These are phyloP conservation scores for Leishmania arabica DNA, from an alignment of 208 protist genomes.

Conservation along the genomic window DNA sequence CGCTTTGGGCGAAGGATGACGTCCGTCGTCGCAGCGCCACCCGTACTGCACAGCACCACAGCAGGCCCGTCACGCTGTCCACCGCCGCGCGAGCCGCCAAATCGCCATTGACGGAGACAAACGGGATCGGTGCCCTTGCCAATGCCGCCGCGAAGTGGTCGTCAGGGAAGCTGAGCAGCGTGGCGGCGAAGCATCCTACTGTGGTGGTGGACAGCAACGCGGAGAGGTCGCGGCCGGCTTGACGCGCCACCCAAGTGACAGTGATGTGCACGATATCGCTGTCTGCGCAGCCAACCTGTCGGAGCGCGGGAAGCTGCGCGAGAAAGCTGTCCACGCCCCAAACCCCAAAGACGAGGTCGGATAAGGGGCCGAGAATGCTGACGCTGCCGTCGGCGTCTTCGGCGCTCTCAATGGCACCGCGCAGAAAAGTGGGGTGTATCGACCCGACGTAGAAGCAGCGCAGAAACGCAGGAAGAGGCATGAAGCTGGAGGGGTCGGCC, in stretches of 20 bases:
- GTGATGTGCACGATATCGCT: conserved; percentile 37
- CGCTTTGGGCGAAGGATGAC: neutral
- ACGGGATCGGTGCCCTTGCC: conserved; percentile 32
- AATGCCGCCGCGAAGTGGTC: conserved; percentile 47
- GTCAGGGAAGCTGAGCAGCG: conserved; percentile 49
- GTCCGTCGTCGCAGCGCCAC: conserved; percentile 4
- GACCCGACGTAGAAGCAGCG: conserved; percentile 53
- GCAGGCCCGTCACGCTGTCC: conserved; percentile 23
- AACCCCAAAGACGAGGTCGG: conserved; percentile 43
- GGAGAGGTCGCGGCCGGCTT: conserved; percentile 14
- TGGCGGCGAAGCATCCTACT: conserved; percentile 33
- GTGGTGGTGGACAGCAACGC: conserved; percentile 32
- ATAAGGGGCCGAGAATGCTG: conserved; percentile 36
- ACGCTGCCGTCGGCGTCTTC: conserved; percentile 32
- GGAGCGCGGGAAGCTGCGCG: conserved; percentile 32
- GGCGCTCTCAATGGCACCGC: conserved; percentile 24
- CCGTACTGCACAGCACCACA: conserved; percentile 31
- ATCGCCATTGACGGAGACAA: conserved; percentile 24
- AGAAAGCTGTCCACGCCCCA: conserved; percentile 34
- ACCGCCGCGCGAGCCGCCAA: conserved; percentile 14
- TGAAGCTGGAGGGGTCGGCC: conserved; percentile 9
- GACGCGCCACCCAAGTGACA: conserved; percentile 39
- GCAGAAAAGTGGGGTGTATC: conserved; percentile 40
- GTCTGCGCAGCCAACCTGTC: conserved; percentile 34
- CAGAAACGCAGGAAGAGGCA: conserved; percentile 44